These are phyloP conservation scores for Rhodomyrtus psidioides DNA, from an alignment of 441 rosid species.

Conservation along the genomic window DNA sequence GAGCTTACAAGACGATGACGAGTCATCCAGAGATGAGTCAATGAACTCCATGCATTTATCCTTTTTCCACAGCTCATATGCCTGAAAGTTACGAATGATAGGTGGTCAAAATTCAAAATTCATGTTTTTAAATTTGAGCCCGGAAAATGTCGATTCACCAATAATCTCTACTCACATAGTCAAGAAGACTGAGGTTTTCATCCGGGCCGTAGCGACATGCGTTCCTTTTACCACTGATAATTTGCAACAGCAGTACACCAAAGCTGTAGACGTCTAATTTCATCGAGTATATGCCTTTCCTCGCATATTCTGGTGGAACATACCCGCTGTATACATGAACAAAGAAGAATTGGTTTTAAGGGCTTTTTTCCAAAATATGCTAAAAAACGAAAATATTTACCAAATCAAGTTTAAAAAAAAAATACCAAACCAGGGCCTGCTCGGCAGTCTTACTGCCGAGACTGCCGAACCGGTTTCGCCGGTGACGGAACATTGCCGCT, in stretches of 20 bases:
- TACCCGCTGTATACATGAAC: too few species aligned
- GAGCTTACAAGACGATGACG: constrained; percentile 2
- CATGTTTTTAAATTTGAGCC: background rate
- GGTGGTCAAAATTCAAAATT: background rate
- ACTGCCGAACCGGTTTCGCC: too few species aligned
- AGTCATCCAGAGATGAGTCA: constrained; percentile 6
- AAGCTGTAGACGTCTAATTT: constrained; percentile 19
- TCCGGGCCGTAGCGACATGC: background rate
- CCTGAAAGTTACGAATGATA: background rate
- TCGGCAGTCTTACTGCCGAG: too few species aligned
- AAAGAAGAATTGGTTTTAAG: too few species aligned
- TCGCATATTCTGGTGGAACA: too few species aligned
- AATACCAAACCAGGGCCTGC: too few species aligned
- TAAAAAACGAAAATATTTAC: too few species aligned
- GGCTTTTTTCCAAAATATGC: too few species aligned
- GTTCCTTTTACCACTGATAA: constrained; percentile 13
- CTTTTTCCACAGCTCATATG: background rate
- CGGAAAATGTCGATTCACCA: background rate
- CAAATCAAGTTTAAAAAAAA: too few species aligned
- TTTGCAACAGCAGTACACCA: constrained; percentile 15
- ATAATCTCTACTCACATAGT: constrained; percentile 4
- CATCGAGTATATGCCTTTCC: too few species aligned
- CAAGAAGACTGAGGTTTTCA: constrained; percentile 7
- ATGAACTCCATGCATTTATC: background rate
- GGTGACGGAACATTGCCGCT: too few species aligned